Evolutionary conservation across 2,329 filamentous ascomycete species (phyloP), one percentile per base, ranked within the genome.

Genomic region (Lithohypha guttulata): DNA sequence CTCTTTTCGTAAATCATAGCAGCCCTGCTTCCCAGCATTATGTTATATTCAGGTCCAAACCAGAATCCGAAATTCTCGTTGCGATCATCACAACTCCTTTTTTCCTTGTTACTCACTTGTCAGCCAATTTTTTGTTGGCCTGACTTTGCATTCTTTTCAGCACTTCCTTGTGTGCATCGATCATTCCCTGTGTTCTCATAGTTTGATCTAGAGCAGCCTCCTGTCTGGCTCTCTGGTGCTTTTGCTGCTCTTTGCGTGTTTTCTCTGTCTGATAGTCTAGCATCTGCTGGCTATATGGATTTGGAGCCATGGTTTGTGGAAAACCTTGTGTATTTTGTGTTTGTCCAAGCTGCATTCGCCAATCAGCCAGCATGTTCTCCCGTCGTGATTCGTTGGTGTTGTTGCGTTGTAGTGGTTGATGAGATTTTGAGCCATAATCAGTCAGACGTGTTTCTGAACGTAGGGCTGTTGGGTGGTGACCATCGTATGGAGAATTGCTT

Each of bases 131-230:
- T 20, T 43, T 58, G 45, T 71, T 73, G 0, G 70, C 73, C 34
- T 63, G 59, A 10, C 69, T 68, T 56, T 94, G 86, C 78, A 95
- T 81, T 57, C 70, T 78, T 46, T 81, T 70, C 73, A 95, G 71
- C 1, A 81, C 83, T 47, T 87, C 80, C 14, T 81, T 71, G 57
- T 95, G 87, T 15, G 79, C 71, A 31, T 83, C 80, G 36, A 82
- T 66, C 65, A 93, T 73, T 47, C 81, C 75, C 0, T 79, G 79
- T 11, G 74, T 77, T 39, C 84, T 70, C 81, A 93, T 91, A 48
- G 75, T 71, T 57, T 80, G 75, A 48, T 85, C 81, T 51, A 85
- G 77, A 25, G 70, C 69, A 34, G 71, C 71, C 10, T 83, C 76
- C 4, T 69, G 66, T 39, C 72, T 65, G 46, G 75, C 69, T 47